Percentiles rank a stretch among this genome's conserved stretches.
Conservation (phyloP, 148 eudicot genomes). For the Nepenthes mirabilis region DNA sequence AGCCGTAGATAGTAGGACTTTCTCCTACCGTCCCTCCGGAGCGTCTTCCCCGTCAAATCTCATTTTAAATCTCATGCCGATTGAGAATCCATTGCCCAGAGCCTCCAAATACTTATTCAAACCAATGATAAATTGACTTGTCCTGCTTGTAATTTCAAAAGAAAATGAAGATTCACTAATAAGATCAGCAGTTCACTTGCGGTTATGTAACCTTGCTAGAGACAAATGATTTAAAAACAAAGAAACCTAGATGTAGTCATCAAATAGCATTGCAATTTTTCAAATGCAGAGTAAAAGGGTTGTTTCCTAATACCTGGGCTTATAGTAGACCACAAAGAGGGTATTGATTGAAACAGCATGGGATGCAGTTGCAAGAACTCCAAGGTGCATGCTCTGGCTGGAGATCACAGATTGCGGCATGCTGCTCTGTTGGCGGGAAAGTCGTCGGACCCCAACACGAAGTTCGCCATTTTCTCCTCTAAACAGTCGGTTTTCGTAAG, state of each 20-base stretch:
- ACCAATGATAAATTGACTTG: conserved; percentile 92
- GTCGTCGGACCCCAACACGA: conserved; percentile 80
- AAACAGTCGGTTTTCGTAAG: neutral
- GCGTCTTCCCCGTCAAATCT: conserved; percentile 92
- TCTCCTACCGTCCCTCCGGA: conserved; percentile 70
- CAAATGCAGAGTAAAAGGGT: neutral
- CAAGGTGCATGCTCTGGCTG: conserved; percentile 93
- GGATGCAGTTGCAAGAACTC: conserved; percentile 95
- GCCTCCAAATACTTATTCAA: conserved; percentile 85
- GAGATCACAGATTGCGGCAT: conserved; percentile 95
- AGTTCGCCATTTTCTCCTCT: conserved; percentile 78
- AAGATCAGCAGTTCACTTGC: neutral
- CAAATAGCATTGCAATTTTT: neutral
- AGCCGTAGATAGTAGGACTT: neutral
- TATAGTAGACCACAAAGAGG: conserved; percentile 75
- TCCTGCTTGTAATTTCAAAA: conserved; percentile 30
- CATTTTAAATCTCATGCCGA: conserved; percentile 94
- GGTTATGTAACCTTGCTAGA: neutral
- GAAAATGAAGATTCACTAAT: neutral
- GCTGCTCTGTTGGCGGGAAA: conserved; percentile 56
- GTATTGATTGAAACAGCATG: conserved; percentile 66
- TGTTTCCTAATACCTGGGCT: conserved; percentile 56
- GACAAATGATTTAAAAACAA: neutral
- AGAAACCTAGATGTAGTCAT: neutral
- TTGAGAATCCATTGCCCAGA: conserved; percentile 32